Evolutionary conservation across 148 eudicot species (phyloP).

Genomic region (Dianthus caryophyllus): DNA sequence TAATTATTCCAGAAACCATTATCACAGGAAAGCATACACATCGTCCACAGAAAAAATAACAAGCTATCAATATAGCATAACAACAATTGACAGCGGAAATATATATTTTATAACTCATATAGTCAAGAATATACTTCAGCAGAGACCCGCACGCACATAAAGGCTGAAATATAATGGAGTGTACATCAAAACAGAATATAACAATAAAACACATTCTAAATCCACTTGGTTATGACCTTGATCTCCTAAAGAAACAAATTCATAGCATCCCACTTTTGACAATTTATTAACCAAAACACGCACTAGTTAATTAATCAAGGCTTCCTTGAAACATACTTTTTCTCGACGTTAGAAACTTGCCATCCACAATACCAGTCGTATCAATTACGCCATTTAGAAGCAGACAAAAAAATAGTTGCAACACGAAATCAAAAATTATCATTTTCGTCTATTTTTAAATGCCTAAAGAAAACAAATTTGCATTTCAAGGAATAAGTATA

Average conservation of each 20-base stretch:
- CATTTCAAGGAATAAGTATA: not conserved
- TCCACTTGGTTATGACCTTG: too few relatives aligned
- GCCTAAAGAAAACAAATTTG: not conserved
- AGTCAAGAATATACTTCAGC: not conserved
- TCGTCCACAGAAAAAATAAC: constrained; percentile 13
- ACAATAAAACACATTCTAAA: too few relatives aligned
- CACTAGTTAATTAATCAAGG: too few relatives aligned
- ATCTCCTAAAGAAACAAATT: too few relatives aligned
- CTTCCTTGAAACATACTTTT: too few relatives aligned
- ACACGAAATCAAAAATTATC: not conserved
- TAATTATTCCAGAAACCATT: constrained; percentile 13
- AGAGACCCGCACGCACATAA: constrained; percentile 3
- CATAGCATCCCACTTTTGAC: too few relatives aligned
- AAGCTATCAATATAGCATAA: not conserved
- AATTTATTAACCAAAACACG: too few relatives aligned
- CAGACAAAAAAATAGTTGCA: not conserved
- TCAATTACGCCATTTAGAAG: not conserved
- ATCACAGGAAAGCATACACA: not conserved
- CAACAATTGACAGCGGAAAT: not conserved
- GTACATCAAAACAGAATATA: too few relatives aligned
- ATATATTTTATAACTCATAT: not conserved
- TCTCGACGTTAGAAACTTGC: not conserved
- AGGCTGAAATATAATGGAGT: not conserved
- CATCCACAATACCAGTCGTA: not conserved
- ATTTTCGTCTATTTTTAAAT: not conserved